Conservation (phyloP, 2,329 filamentous ascomycete genomes). For the Monilinia vaccinii-corymbosi region DNA sequence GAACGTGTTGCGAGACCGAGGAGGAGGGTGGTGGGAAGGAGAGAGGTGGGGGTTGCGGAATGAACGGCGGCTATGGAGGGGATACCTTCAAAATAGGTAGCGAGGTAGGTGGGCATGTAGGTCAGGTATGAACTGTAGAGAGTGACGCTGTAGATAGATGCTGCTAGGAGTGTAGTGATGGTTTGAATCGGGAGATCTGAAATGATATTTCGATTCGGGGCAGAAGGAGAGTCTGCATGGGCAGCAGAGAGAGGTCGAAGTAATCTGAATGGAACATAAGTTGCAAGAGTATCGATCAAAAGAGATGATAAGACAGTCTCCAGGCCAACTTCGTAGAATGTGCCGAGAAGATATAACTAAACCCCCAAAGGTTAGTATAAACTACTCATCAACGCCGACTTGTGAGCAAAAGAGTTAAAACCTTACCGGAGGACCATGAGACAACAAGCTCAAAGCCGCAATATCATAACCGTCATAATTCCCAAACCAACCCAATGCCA, state of each 20-base stretch:
- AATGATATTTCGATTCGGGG: constrained; percentile 56
- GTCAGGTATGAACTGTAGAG: constrained; percentile 61
- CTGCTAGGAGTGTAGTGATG: constrained; percentile 59
- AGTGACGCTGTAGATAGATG: constrained; percentile 65
- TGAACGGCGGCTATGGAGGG: constrained; percentile 60
- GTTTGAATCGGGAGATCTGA: constrained; percentile 52
- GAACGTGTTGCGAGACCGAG: constrained; percentile 63
- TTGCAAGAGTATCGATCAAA: constrained; percentile 58
- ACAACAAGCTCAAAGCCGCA: constrained; percentile 56
- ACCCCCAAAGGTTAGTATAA: background rate
- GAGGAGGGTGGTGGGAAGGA: constrained; percentile 47
- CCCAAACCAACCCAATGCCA: constrained; percentile 64
- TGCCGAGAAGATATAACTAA: constrained; percentile 62
- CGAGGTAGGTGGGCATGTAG: constrained; percentile 63
- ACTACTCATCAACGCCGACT: background rate
- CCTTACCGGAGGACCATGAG: constrained; percentile 62
- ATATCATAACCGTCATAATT: constrained; percentile 67
- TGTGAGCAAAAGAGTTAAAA: background rate
- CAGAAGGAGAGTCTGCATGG: constrained; percentile 46
- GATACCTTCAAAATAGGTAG: constrained; percentile 66
- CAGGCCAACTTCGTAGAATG: constrained; percentile 65
- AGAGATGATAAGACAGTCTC: constrained; percentile 53
- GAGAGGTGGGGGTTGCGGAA: constrained; percentile 48
- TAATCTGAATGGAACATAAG: constrained; percentile 64
- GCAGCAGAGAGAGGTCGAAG: constrained; percentile 58